Evolutionary conservation across 1,284 basidiomycete genomes (phyloP).

Genomic region (Ceratorhiza oryzae-sativae): DNA sequence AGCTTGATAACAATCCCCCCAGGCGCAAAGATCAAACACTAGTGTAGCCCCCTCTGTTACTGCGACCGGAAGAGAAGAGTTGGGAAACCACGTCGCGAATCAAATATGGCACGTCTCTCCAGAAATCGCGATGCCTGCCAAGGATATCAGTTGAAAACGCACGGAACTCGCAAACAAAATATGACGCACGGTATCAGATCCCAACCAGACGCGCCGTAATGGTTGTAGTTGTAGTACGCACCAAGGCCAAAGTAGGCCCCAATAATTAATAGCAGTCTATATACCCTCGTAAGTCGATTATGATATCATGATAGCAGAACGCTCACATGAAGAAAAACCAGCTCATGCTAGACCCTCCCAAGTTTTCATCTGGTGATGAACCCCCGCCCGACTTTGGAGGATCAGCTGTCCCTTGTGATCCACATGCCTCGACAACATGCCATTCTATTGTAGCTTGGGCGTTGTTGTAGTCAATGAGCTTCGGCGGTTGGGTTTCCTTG

Average conservation of each 20-base stretch:
- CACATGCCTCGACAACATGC: conserved; percentile 45
- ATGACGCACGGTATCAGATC: conserved; percentile 78
- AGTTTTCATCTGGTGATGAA: conserved; percentile 46
- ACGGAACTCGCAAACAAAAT: conserved; percentile 27
- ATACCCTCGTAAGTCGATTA: conserved; percentile 10
- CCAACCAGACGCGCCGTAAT: conserved; percentile 77
- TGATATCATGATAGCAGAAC: not conserved
- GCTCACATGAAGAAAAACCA: conserved; percentile 85
- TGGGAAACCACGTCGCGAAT: conserved; percentile 75
- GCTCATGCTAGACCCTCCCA: conserved; percentile 74
- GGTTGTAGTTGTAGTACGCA: conserved; percentile 83
- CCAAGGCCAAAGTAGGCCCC: conserved; percentile 74
- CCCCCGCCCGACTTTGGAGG: conserved; percentile 51
- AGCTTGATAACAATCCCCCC: not conserved
- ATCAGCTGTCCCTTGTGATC: conserved; percentile 54
- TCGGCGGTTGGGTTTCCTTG: conserved; percentile 53
- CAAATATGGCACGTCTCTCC: conserved; percentile 86
- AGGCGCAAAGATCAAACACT: conserved; percentile 40
- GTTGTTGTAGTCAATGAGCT: conserved; percentile 67
- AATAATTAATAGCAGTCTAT: conserved; percentile 70
- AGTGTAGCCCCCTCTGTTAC: conserved; percentile 43
- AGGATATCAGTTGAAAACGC: conserved; percentile 38
- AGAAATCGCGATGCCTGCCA: conserved; percentile 81
- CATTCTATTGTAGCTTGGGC: conserved; percentile 65
- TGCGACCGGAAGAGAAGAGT: conserved; percentile 65